Evolutionary conservation across 176 grass and related monocot genomes (phyloP).

Genomic region (Zea mays): DNA sequence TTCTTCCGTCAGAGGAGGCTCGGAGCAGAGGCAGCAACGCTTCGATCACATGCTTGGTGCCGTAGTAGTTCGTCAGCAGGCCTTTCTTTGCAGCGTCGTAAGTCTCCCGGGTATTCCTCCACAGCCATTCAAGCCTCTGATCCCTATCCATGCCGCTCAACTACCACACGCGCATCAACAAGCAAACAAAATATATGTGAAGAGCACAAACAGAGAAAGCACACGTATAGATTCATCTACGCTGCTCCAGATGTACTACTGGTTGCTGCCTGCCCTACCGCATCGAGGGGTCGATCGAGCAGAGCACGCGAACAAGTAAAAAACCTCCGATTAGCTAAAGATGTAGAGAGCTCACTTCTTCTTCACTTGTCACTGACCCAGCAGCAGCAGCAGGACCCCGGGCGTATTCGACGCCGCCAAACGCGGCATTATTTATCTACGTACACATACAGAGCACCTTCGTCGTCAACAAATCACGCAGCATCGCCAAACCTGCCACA

Average conservation of each 20-base stretch:
- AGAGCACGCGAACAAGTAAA: not conserved
- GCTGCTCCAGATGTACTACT: too few species aligned
- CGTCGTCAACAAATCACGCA: not conserved
- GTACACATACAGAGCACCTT: not conserved
- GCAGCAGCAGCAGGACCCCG: not conserved
- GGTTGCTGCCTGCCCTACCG: too few species aligned
- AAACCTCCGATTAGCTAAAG: not conserved
- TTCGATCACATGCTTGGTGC: constrained; percentile 48
- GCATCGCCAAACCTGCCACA: too few species aligned
- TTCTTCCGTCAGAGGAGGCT: constrained; percentile 43
- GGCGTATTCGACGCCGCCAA: not conserved
- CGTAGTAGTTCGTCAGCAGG: constrained; percentile 67
- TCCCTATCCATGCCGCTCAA: constrained; percentile 16
- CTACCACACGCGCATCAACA: not conserved
- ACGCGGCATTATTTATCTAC: constrained; percentile 47
- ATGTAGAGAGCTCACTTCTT: constrained; percentile 7
- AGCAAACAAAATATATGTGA: too few species aligned
- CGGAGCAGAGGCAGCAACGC: constrained; percentile 50
- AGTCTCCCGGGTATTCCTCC: constrained; percentile 17
- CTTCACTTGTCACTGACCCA: not conserved
- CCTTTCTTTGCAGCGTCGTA: constrained; percentile 42
- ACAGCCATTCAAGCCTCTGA: constrained; percentile 23
- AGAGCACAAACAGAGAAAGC: too few species aligned
- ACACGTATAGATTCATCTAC: not conserved
- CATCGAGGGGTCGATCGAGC: not conserved